These are phyloP conservation scores for Suillus clintonianus DNA, from an alignment of 768 basidiomycete species.

Conservation along the genomic window DNA sequence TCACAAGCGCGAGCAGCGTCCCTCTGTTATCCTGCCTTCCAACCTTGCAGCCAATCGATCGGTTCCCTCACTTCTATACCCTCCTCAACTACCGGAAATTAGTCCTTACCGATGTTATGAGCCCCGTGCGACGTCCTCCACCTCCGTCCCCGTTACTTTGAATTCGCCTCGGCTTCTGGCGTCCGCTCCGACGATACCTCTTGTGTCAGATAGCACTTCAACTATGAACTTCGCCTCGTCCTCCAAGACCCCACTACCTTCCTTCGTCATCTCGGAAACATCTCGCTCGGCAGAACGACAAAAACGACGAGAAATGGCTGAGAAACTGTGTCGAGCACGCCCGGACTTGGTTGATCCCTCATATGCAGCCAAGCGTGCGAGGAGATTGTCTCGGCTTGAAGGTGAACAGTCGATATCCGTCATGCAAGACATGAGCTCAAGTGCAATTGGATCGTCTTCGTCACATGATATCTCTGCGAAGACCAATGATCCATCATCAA, in stretches of 20 bases:
- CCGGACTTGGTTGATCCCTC: conserved; percentile 42
- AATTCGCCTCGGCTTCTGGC: neutral
- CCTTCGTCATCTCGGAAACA: neutral
- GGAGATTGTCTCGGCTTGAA: conserved; percentile 14
- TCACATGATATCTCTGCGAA: neutral
- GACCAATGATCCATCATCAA: neutral
- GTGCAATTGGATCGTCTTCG: neutral
- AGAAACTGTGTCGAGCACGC: conserved; percentile 44
- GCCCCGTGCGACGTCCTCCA: neutral
- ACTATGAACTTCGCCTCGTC: neutral
- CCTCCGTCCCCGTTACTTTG: neutral
- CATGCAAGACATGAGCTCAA: neutral
- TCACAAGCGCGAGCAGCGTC: neutral
- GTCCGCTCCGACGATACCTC: neutral
- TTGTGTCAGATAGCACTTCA: neutral
- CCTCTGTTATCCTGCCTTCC: neutral
- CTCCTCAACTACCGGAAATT: neutral
- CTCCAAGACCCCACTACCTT: neutral
- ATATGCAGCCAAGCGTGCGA: conserved; percentile 30
- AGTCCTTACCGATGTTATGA: no score
- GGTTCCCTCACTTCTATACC: neutral
- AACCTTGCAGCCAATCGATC: neutral
- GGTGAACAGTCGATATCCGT: neutral
- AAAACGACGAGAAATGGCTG: conserved; percentile 29
- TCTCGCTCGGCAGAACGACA: conserved; percentile 19